phyloP scores from a whole-genome alignment of 768 basidiomycete species.

The Neoboletus subvelutipes region DNA sequence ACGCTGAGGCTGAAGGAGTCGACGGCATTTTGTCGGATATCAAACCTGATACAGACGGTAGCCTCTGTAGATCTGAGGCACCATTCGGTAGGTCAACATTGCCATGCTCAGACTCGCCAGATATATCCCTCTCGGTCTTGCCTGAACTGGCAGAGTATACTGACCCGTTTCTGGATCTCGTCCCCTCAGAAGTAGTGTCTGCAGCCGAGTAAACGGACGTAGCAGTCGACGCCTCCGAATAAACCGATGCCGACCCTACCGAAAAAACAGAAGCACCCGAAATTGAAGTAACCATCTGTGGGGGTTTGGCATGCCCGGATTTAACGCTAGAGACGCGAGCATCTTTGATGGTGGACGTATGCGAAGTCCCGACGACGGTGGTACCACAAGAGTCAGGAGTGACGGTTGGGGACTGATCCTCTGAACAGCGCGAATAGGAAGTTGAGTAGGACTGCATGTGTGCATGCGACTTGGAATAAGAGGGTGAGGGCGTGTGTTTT shows the following conservation, averaged over 20 bases:
- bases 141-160: constrained; percentile 7
- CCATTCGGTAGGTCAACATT: constrained; percentile 4
- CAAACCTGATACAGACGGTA: background rate
- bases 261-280: constrained; percentile 31
- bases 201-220: constrained; percentile 21
- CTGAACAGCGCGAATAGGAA: constrained; percentile 15
- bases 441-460: constrained; percentile 17
- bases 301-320: constrained; percentile 23
- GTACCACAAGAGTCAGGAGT: constrained; percentile 2
- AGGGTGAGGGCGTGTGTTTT: constrained; percentile 20
- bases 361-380: constrained; percentile 1
- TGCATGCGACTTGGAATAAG: constrained; percentile 11
- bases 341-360: background rate
- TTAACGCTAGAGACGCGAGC: background rate
- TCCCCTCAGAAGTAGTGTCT: constrained; percentile 1
- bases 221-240: constrained; percentile 30
- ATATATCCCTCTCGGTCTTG: constrained; percentile 19
- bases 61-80: background rate
- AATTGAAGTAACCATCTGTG: constrained; percentile 22
- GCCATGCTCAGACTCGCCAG: constrained; percentile 12
- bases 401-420: constrained; percentile 8
- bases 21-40: too few relatives aligned
- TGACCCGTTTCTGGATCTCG: constrained; percentile 17
- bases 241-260: constrained; percentile 25
- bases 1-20: background rate